Conservation (phyloP, 2,329 filamentous ascomycete genomes). For the Fusarium circinatum region DNA sequence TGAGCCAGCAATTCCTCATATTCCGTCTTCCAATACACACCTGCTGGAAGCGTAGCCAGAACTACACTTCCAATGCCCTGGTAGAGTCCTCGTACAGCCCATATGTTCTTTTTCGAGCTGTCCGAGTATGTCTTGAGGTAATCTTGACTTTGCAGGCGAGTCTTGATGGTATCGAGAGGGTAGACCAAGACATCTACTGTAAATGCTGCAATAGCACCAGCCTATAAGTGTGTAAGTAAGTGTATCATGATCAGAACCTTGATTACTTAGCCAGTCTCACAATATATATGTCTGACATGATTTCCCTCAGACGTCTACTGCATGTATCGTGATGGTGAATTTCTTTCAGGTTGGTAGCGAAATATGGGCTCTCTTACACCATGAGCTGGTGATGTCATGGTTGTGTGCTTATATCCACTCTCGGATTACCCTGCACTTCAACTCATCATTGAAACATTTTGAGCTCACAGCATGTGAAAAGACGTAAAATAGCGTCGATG, state of each 20-base stretch:
- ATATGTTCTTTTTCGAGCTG: conserved; percentile 62
- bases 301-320: neutral
- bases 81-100: conserved; percentile 78
- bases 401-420: conserved; percentile 1
- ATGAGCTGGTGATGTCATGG: conserved; percentile 35
- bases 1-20: neutral
- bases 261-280: conserved; percentile 29
- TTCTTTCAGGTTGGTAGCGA: neutral
- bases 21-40: conserved; percentile 54
- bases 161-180: conserved; percentile 90
- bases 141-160: conserved; percentile 81
- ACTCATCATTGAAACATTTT: neutral
- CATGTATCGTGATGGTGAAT: neutral
- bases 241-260: neutral
- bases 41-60: conserved; percentile 87
- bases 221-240: conserved; percentile 59
- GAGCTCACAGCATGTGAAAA: neutral
- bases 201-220: conserved; percentile 86
- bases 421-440: conserved; percentile 27
- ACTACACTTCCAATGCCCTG: conserved; percentile 89
- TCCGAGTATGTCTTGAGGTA: conserved; percentile 74
- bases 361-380: conserved; percentile 9
- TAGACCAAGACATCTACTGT: conserved; percentile 87
- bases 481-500: neutral
- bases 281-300: conserved; percentile 48